Evolutionary conservation across 257 asterid genomes (phyloP), one percentile per base, ranked within the genome.

Genomic region (Fraxinus quadrangulata): DNA sequence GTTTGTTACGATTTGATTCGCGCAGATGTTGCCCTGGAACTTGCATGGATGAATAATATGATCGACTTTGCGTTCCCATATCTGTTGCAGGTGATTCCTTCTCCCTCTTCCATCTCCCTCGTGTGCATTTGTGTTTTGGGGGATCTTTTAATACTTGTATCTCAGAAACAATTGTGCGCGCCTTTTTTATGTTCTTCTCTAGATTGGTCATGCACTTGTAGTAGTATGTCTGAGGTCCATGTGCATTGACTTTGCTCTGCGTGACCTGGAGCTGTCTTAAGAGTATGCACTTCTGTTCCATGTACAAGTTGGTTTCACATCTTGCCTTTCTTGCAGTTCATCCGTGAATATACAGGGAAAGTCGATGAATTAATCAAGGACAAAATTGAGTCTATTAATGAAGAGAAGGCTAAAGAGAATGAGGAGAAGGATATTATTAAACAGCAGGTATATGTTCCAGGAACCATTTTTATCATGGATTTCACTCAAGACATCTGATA

Each of bases 11-110:
- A 94, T 81, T 85, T 90, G 88, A 87, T 94, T 74, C 98, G 97
- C 45, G 82, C 93, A 0, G 98, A 94, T 72, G 97, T 94, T 73
- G 98, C 93, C 5, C 93, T 94, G 33, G 98, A 94, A 76, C 93
- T 94, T 16, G 97, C 98, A 79, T 94, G 98, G 98, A 89, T 92
- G 91, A 87, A 94, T 77, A 90, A 89, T 84, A 94, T 92, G 97
- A 77, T 94, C 2, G 97, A 94, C 88, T 94, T 94, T 84, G 97
- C 96, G 73, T 88, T 94, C 87, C 98, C 97, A 21, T 92, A 90
- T 75, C 89, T 94, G 83, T 86, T 94, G 76, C 98, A 94, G 98
- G 98, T 94, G 61, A 79, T 73, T 81, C 79, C 16, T 26, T 82
- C 34, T 45, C 10, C 30, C 68, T 42, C 42, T 74, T 54, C 42